These are phyloP conservation scores for Ganoderma lingzhi DNA, from an alignment of 1,284 basidiomycete genomes.

Conservation along the genomic window DNA sequence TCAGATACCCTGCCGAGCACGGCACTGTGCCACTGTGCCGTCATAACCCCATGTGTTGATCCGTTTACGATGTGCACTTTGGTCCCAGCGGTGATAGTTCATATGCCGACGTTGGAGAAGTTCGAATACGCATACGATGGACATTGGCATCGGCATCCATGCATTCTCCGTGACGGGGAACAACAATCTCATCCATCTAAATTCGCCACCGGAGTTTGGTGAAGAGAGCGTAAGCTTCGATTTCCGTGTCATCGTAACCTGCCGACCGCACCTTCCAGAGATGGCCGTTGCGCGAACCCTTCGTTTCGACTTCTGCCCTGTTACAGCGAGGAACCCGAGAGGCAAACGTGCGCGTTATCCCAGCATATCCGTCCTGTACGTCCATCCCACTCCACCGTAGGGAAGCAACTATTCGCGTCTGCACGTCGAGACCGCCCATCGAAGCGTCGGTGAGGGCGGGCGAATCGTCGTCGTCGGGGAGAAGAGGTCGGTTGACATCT, in stretches of 20 bases:
- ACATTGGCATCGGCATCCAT: not conserved
- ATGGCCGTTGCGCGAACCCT: not conserved
- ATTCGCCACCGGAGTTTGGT: not conserved
- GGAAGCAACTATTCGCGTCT: not conserved
- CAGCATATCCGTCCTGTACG: not conserved
- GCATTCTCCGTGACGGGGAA: not conserved
- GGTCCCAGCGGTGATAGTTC: not conserved
- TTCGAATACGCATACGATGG: not conserved
- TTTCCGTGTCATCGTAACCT: not conserved
- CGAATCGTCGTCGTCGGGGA: not conserved
- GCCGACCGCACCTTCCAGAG: constrained; percentile 5
- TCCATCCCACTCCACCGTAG: constrained; percentile 3
- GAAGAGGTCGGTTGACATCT: not conserved
- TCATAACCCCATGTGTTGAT: not conserved
- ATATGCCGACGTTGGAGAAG: not conserved
- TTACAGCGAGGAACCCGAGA: not conserved
- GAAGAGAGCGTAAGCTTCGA: not conserved
- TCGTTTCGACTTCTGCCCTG: not conserved
- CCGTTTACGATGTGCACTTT: too few species aligned
- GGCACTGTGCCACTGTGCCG: not conserved
- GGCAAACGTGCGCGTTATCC: not conserved
- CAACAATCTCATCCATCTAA: not conserved
- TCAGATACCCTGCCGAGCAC: not conserved
- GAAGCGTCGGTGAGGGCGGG: not conserved
- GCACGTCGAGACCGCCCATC: not conserved